These are phyloP conservation scores for Cercospora janseana DNA, from an alignment of 2,329 filamentous ascomycete genomes.

Conservation along the genomic window DNA sequence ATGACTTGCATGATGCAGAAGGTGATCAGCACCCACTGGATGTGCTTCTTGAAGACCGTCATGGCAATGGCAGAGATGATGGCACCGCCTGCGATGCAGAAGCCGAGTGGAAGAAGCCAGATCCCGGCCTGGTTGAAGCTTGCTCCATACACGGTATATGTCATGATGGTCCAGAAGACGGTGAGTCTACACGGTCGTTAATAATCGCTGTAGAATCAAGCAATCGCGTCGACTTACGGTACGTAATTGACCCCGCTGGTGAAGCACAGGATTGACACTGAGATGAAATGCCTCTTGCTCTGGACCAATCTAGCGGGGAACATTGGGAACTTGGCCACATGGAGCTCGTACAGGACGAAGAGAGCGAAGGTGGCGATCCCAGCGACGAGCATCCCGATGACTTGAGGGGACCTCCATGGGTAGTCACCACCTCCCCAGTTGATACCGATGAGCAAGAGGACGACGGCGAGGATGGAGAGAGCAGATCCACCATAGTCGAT, in stretches of 20 bases:
- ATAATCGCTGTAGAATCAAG: too few relatives aligned
- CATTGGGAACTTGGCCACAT: conserved; percentile 38
- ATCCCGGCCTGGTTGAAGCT: conserved; percentile 46
- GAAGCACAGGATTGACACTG: conserved; percentile 23
- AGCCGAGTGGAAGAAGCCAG: conserved; percentile 64
- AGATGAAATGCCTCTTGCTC: conserved; percentile 31
- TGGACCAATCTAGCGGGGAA: conserved; percentile 29
- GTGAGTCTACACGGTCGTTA: conserved; percentile 31
- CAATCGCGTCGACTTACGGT: conserved; percentile 1
- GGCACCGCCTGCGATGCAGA: conserved; percentile 60
- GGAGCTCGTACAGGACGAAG: conserved; percentile 44
- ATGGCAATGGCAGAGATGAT: conserved; percentile 58
- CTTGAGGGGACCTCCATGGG: conserved; percentile 40
- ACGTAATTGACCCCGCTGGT: conserved; percentile 38
- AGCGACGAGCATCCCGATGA: conserved; percentile 44
- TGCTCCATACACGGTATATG: conserved; percentile 59
- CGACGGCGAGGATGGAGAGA: conserved; percentile 55
- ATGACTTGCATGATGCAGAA: conserved; percentile 65
- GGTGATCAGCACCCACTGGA: conserved; percentile 57
- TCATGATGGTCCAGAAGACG: conserved; percentile 62
- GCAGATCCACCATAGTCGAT: conserved; percentile 54
- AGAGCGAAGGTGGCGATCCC: conserved; percentile 40
- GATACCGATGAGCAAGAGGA: conserved; percentile 66
- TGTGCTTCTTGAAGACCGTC: conserved; percentile 57
- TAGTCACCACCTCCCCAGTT: conserved; percentile 52